Percentiles rank a stretch among this genome's conserved stretches.
Conservation (phyloP, 306 rosid genomes). For the Inga laurina region DNA sequence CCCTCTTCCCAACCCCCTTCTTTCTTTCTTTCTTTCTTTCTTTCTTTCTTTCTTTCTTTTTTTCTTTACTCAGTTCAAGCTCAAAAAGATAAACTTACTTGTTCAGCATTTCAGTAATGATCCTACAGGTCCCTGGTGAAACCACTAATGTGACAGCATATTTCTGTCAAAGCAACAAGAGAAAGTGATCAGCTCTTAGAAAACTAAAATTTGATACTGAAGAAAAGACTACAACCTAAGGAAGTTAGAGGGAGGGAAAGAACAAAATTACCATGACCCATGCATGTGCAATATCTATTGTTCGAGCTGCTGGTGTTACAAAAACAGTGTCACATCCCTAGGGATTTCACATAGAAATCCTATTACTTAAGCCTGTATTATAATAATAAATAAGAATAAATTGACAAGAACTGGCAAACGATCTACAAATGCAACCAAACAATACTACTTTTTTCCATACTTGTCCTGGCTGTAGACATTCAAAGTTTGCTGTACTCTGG, state of each 20-base stretch:
- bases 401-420: slow-evolving; percentile 26
- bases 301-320: slow-evolving; percentile 97
- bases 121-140: slow-evolving; percentile 62
- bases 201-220: slow-evolving; percentile 17
- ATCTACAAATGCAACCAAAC: slow-evolving; percentile 34
- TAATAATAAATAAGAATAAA: slow-evolving; percentile 49
- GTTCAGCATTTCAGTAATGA: slow-evolving; percentile 71
- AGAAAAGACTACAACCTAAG: slow-evolving; percentile 21
- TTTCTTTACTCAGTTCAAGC: neutral
- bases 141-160: slow-evolving; percentile 69
- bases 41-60: too few relatives aligned
- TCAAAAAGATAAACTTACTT: slow-evolving; percentile 53
- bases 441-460: slow-evolving; percentile 44
- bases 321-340: slow-evolving; percentile 98
- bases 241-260: neutral
- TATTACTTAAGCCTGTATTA: slow-evolving; percentile 66
- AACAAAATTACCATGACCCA: slow-evolving; percentile 80
- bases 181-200: slow-evolving; percentile 16
- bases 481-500: slow-evolving; percentile 92
- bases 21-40: neutral
- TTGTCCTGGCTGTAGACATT: slow-evolving; percentile 70
- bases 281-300: slow-evolving; percentile 86
- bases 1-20: neutral
- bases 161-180: slow-evolving; percentile 54
- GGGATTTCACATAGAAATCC: slow-evolving; percentile 72